These are phyloP conservation scores for Colletotrichum somersetense DNA, from an alignment of 2,329 filamentous ascomycete species.

Conservation along the genomic window DNA sequence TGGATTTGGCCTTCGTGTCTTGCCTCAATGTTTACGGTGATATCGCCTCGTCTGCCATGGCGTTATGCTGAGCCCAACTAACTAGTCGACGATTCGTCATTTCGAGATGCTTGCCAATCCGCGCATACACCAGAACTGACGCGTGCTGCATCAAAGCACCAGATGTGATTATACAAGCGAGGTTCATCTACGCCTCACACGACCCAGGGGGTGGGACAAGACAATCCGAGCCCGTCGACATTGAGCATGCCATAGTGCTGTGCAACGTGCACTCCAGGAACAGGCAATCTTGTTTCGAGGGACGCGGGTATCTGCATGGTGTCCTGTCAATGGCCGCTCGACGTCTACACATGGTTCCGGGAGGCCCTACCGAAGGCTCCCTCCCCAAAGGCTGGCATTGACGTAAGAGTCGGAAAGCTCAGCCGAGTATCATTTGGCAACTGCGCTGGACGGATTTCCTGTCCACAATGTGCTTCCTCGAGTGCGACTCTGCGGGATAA, in stretches of 20 bases:
- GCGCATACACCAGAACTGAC: not conserved
- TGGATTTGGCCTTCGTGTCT: not conserved
- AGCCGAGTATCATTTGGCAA: not conserved
- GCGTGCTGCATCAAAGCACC: not conserved
- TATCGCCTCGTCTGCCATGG: not conserved
- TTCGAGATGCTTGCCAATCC: not conserved
- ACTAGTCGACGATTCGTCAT: too few species aligned
- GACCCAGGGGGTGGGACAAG: slow-evolving; percentile 1
- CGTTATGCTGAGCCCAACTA: not conserved
- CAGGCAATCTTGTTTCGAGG: slow-evolving; percentile 37
- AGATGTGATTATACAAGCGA: not conserved
- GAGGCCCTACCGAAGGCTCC: not conserved
- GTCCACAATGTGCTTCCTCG: slow-evolving; percentile 1
- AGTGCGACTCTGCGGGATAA: slow-evolving; percentile 26
- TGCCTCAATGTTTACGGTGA: not conserved
- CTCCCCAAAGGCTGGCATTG: not conserved
- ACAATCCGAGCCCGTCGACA: slow-evolving; percentile 12
- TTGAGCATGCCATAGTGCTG: slow-evolving; percentile 1
- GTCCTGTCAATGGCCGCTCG: not conserved
- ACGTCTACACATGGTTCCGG: not conserved
- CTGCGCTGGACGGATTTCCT: not conserved
- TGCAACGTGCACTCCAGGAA: slow-evolving; percentile 25
- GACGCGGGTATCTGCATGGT: slow-evolving; percentile 27
- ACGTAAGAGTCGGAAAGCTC: not conserved
- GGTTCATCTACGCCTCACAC: not conserved